Evolutionary conservation across 2,329 filamentous ascomycete species (phyloP).

Genomic region (Phoma sp.): DNA sequence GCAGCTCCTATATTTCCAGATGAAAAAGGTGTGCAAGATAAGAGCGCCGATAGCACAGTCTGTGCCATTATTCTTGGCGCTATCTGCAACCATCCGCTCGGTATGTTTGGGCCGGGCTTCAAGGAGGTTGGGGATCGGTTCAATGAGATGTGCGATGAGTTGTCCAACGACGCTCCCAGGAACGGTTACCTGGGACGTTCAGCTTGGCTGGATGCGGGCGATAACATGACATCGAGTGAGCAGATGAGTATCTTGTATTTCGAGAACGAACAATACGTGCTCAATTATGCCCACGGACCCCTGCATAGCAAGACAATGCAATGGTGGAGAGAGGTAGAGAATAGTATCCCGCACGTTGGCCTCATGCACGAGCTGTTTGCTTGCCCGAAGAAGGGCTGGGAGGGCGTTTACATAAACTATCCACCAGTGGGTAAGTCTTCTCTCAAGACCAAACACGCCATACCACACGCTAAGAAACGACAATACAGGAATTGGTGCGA

Average conservation of each 20-base stretch:
- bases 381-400: constrained; percentile 21
- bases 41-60: neutral
- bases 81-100: constrained; percentile 17
- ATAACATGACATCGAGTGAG: constrained; percentile 13
- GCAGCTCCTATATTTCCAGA: constrained; percentile 7
- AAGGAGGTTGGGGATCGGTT: constrained; percentile 14
- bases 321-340: constrained; percentile 16
- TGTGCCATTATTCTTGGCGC: constrained; percentile 19
- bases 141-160: constrained; percentile 1
- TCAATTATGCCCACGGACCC: constrained; percentile 17
- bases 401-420: constrained; percentile 23
- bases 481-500: constrained; percentile 14
- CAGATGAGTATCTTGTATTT: constrained; percentile 16
- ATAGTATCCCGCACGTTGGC: constrained; percentile 12
- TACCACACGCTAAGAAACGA: no score
- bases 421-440: constrained; percentile 13
- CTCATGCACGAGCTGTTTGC: constrained; percentile 23
- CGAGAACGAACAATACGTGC: constrained; percentile 19
- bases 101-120: constrained; percentile 18
- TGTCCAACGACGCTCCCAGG: constrained; percentile 1
- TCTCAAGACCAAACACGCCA: no score
- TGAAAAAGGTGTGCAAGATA: constrained; percentile 6
- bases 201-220: constrained; percentile 7
- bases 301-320: constrained; percentile 13
- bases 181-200: constrained; percentile 13